Percentiles rank a stretch among this genome's conserved stretches.
Evolutionary conservation across 148 eudicot species (phyloP).

Genomic region (Vaccinium corymbosum): DNA sequence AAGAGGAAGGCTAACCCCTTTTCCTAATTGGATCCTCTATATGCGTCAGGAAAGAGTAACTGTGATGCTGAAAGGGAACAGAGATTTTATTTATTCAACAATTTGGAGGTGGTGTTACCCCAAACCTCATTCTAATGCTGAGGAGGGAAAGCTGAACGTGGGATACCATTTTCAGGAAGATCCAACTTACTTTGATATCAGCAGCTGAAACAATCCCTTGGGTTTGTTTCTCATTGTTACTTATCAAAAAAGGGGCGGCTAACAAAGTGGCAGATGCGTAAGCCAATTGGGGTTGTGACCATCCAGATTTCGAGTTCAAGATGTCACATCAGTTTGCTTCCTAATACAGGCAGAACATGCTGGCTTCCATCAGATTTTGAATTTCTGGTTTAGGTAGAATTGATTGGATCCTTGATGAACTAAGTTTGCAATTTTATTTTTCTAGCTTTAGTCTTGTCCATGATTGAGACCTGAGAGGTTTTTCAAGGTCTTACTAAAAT

Average conservation of each 20-base stretch:
- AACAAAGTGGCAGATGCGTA: not conserved
- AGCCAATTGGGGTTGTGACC: not conserved
- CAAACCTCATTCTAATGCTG: constrained; percentile 74
- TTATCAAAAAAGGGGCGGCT: not conserved
- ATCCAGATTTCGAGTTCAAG: not conserved
- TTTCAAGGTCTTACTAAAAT: not conserved
- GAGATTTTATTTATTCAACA: constrained; percentile 55
- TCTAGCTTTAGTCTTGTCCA: not conserved
- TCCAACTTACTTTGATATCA: constrained; percentile 69
- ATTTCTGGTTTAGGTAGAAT: not conserved
- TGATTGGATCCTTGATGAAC: not conserved
- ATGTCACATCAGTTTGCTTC: not conserved
- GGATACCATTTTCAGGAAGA: constrained; percentile 69
- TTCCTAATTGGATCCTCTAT: constrained; percentile 33
- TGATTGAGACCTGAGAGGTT: not conserved
- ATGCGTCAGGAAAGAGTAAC: constrained; percentile 18
- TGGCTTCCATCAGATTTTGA: not conserved
- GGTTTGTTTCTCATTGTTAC: not conserved
- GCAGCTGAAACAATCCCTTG: constrained; percentile 28
- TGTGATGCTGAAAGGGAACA: constrained; percentile 33
- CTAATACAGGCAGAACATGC: not conserved
- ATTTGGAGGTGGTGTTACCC: constrained; percentile 67
- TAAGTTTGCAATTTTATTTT: not conserved
- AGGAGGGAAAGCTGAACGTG: constrained; percentile 74
- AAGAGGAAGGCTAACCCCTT: constrained; percentile 24